Base-by-base conservation (phyloP, 169 alveolate species). In the Cryptosporidium ryanae region DNA sequence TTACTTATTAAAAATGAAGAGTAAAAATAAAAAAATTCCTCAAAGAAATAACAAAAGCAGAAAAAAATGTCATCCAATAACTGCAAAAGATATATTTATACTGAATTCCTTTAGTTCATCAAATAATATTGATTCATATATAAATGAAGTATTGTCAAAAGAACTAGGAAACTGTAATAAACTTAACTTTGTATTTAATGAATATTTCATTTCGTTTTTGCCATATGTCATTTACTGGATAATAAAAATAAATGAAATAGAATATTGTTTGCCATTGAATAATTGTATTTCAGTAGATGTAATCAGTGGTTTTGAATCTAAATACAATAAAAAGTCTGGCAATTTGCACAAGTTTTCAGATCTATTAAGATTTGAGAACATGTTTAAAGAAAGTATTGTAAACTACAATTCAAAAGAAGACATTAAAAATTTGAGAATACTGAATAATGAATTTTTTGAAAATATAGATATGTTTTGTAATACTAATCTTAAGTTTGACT, bases 51-150 rank as follows among this genome's bases (percentile, higher is more conserved):
- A 15, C 5, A 76, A 70, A 65, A 64, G 27, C 13, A 61, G 21
- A 65, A 50, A 38, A 1, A 76, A 76, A 29, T 34, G n/a, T 3
- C 76, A 27, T 55, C 34, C 64, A 61, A 61, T 38, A 12, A 55
- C 34, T 32, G 87, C 87, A 21, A 29, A 44, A 55, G 87, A 76
- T 46, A 61, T 76, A 38, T 76, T 76, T 76, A 64, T 34, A 25
- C 38, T 76, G 8, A 76, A 76, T 38, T 76, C 87, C 17, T 70
- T 61, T 17, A 23, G n/a, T 34, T 67, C 46, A 46, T 61, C 15
- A 32, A 61, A 52, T 32, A 43, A 61, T 76, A 25, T 76, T 6
- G 87, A 76, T 1, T 59, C 71, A 10, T 32, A 34, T 27, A 38
- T 57, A 46, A 54, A 54, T 15, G 64, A 55, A 2, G 25, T 50